These are phyloP conservation scores for Lizonia empirigonia DNA, from an alignment of 2,329 filamentous ascomycete species.

Conservation along the genomic window DNA sequence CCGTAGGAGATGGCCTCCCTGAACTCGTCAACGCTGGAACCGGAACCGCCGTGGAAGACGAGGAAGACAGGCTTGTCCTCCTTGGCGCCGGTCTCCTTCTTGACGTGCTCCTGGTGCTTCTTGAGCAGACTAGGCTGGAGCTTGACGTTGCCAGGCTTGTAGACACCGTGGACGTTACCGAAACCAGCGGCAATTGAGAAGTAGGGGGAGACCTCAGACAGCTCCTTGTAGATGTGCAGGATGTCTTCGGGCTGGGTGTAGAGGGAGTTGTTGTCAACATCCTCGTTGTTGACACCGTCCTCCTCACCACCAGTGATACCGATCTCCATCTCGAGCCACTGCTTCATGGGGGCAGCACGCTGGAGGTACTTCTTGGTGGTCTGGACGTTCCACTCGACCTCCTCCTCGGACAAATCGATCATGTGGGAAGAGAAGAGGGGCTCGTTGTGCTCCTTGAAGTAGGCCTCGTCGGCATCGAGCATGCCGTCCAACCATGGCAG, in stretches of 20 bases:
- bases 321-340: constrained; percentile 99
- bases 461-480: constrained; percentile 87
- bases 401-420: constrained; percentile 91
- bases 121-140: constrained; percentile 93
- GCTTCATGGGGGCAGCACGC: constrained; percentile 91
- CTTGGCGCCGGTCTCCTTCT: constrained; percentile 73
- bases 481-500: constrained; percentile 85
- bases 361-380: constrained; percentile 80
- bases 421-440: constrained; percentile 97
- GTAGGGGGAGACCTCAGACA: constrained; percentile 84
- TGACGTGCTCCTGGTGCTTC: constrained; percentile 95
- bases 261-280: constrained; percentile 93
- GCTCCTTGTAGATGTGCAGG: constrained; percentile 52
- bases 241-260: constrained; percentile 74
- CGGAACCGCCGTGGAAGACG: constrained; percentile 98
- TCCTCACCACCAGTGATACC: constrained; percentile 88
- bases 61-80: constrained; percentile 96
- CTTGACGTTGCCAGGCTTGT: constrained; percentile 97
- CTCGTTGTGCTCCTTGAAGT: constrained; percentile 80
- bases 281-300: constrained; percentile 97
- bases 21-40: constrained; percentile 90
- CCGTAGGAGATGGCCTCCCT: constrained; percentile 65
- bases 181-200: constrained; percentile 86
- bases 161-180: constrained; percentile 98
- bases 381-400: constrained; percentile 79